phyloP scores from a whole-genome alignment of 148 eudicot species.

The Agrostemma githago region DNA sequence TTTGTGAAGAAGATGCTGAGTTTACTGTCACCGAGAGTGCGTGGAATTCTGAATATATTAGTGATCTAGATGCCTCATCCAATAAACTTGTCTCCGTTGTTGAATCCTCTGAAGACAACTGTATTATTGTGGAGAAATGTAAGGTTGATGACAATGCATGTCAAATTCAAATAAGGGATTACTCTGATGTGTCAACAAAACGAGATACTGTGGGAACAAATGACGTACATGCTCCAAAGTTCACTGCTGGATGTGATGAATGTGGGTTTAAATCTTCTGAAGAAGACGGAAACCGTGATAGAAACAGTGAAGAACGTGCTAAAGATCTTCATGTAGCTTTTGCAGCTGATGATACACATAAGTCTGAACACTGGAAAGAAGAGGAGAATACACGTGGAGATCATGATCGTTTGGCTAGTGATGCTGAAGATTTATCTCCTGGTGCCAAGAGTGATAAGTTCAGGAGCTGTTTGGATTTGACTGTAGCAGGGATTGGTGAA shows the following conservation, averaged over 20 bases:
- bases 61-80: conserved; percentile 37
- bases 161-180: conserved; percentile 13
- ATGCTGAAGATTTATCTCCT: conserved; percentile 33
- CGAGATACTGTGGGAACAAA: conserved; percentile 11
- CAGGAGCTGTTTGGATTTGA: conserved; percentile 61
- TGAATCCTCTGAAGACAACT: conserved; percentile 13
- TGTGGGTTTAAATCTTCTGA: conserved; percentile 25
- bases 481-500: conserved; percentile 23
- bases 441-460: conserved; percentile 38
- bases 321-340: conserved; percentile 23
- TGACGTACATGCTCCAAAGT: conserved; percentile 16
- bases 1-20: conserved; percentile 41
- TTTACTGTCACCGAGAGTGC: conserved; percentile 39
- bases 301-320: conserved; percentile 21
- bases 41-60: conserved; percentile 48
- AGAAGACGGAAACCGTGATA: conserved; percentile 13
- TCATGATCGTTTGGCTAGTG: conserved; percentile 18
- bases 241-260: conserved; percentile 23
- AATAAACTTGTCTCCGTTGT: conserved; percentile 24
- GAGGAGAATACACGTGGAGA: not conserved
- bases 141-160: conserved; percentile 23
- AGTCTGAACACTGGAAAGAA: conserved; percentile 5
- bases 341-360: conserved; percentile 25
- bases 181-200: conserved; percentile 11
- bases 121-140: conserved; percentile 14